Percentiles rank a stretch among this genome's conserved stretches.
These are phyloP conservation scores for Avena eriantha DNA, from an alignment of 176 grass and related monocot species.

Conservation along the genomic window DNA sequence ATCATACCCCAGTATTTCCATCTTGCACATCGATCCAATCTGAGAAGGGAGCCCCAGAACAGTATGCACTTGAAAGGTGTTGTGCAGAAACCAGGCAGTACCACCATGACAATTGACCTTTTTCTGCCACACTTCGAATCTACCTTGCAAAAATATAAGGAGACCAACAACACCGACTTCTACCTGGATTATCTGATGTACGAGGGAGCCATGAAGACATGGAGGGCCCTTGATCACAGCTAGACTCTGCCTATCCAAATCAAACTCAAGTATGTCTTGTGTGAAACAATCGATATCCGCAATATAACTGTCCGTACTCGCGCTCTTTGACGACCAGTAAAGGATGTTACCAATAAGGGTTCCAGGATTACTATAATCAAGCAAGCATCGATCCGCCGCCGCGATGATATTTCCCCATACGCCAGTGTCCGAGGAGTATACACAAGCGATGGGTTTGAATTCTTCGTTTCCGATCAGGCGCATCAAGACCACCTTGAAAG, in stretches of 20 bases:
- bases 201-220: not conserved
- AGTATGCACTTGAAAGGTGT: not conserved
- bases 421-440: not conserved
- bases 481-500: not conserved
- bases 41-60: not conserved
- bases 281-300: not conserved
- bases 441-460: not conserved
- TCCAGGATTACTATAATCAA: not conserved
- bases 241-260: slow-evolving; percentile 6
- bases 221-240: not conserved
- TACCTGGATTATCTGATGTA: not conserved
- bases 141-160: not conserved
- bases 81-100: not conserved
- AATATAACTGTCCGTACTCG: not conserved
- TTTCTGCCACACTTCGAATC: not conserved
- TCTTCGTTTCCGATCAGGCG: not conserved
- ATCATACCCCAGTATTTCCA: not conserved
- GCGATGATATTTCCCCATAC: not conserved
- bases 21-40: not conserved
- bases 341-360: not conserved
- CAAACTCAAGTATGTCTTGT: not conserved
- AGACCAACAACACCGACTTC: not conserved
- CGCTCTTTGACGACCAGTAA: not conserved
- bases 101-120: not conserved
- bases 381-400: not conserved